Evolutionary conservation across 1,284 basidiomycete species (phyloP), one percentile per base, ranked within the genome.

Genomic region (Puccinia hordei): DNA sequence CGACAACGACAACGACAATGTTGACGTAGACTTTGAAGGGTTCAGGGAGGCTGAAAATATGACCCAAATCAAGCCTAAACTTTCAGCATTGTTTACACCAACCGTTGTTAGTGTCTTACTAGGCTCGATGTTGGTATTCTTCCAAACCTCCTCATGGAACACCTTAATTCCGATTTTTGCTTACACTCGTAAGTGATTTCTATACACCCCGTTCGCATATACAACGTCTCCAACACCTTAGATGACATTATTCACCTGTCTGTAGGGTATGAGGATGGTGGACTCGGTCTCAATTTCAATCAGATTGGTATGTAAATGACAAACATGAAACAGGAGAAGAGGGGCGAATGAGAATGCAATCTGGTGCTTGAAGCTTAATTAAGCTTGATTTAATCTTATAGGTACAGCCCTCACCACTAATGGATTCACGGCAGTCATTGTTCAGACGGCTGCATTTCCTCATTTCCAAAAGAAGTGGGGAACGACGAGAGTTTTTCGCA

Each of bases 161-260:
- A 69, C 65, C 57, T 35, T 78, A 35, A 57, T 78, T 44, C 75
- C 75, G 22, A 27, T 78, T 22, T 78, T 69, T 78, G 38, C 65
- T 69, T 78, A 78, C 51, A 78, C 75, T 27, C 44, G 75, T 78
- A 8, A 35, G 65, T 78, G 35, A 24, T 27, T 59, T 15, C 3
- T 19, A 38, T 44, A 12, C 17, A 49, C 3, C 46, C 13, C 12
- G 30, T 4, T n/a, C 12, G 12, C 10, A 22, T 59, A 5, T 13
- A 17, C 24, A 59, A 59, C n/a, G 2, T 59, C 57, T 9, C n/a
- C 10, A 68, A 68, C 35, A 38, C n/a, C 44, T 68, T 68, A 10
- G n/a, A 38, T 68, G 3, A 38, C 2, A 49, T 49, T 49, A 8
- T 49, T 41, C 2, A 17, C 33, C 6, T 38, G 2, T 38, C 22